phyloP scores from a whole-genome alignment of 345 rosid genomes.

The Citrus glauca region DNA sequence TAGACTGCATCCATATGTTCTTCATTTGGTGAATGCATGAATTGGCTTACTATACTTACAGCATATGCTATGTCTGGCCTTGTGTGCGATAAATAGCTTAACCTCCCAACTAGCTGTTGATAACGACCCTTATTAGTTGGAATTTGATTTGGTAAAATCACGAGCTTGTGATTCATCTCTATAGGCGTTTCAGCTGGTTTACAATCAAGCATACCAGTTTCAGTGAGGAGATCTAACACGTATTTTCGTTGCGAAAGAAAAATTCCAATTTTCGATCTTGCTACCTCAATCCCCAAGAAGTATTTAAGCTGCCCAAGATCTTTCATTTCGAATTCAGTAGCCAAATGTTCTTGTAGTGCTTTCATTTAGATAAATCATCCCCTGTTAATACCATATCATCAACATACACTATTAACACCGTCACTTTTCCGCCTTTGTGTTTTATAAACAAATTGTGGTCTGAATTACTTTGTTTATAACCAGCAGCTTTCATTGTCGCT shows the following conservation, averaged over 20 bases:
- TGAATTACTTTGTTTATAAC: too few relatives aligned
- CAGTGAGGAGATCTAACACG: background rate
- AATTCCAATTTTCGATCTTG: background rate
- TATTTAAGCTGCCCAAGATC: background rate
- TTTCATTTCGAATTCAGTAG: background rate
- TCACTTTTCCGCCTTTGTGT: background rate
- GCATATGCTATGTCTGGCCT: background rate
- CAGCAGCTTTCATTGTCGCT: too few relatives aligned
- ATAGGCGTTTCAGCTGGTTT: too few relatives aligned
- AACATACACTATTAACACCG: background rate
- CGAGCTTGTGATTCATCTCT: background rate
- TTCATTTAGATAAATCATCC: background rate
- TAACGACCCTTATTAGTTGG: background rate
- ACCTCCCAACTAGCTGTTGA: background rate
- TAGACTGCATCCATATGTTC: background rate
- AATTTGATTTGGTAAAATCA: background rate
- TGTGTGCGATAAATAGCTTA: background rate
- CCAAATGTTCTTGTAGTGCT: background rate
- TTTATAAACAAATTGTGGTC: too few relatives aligned
- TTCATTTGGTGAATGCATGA: background rate
- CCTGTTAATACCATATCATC: background rate
- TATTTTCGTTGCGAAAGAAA: slow-evolving; percentile 5
- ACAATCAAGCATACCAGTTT: background rate
- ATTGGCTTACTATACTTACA: background rate
- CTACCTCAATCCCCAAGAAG: background rate